Percentiles rank a stretch among this genome's conserved stretches.
Conservation (phyloP, 495 filamentous ascomycete genomes). For the Aspergillus haitiensis region DNA sequence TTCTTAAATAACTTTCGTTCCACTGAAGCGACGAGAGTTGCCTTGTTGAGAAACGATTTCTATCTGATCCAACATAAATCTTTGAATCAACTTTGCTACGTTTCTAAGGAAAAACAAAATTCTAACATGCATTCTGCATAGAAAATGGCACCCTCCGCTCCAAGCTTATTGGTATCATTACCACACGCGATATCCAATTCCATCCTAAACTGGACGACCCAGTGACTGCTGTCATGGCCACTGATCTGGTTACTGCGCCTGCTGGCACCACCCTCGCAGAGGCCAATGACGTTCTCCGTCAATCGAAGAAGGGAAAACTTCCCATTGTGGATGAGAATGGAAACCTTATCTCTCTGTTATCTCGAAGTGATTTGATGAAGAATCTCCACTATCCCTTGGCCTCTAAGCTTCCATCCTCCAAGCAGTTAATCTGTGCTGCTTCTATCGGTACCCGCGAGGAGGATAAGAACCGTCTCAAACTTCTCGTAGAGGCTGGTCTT, state of each 20-base stretch:
- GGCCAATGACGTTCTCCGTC: conserved; percentile 88
- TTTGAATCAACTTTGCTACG: conserved; percentile 11
- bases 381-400: conserved; percentile 96
- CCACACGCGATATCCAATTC: conserved; percentile 97
- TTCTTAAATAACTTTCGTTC: conserved; percentile 99
- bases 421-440: conserved; percentile 94
- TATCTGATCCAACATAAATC: conserved; percentile 36
- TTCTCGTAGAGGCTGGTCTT: conserved; percentile 89
- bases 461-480: conserved; percentile 82
- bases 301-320: conserved; percentile 98
- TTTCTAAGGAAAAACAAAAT: conserved; percentile 28
- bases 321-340: conserved; percentile 86
- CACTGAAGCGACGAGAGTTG: conserved; percentile 84
- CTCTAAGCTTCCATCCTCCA: conserved; percentile 94
- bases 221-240: conserved; percentile 91
- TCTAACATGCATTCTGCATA: conserved; percentile 40
- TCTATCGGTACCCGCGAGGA: conserved; percentile 92
- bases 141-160: conserved; percentile 91
- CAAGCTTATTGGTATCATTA: conserved; percentile 95
- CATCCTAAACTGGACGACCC: conserved; percentile 66
- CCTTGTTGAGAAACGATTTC: conserved; percentile 71
- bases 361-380: conserved; percentile 96
- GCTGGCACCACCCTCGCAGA: conserved; percentile 80
- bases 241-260: conserved; percentile 86
- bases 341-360: conserved; percentile 92